A percentile compares a stretch with the other conserved stretches of the same genome.
Conservation (phyloP, 345 rosid genomes). For the Salix viminalis region DNA sequence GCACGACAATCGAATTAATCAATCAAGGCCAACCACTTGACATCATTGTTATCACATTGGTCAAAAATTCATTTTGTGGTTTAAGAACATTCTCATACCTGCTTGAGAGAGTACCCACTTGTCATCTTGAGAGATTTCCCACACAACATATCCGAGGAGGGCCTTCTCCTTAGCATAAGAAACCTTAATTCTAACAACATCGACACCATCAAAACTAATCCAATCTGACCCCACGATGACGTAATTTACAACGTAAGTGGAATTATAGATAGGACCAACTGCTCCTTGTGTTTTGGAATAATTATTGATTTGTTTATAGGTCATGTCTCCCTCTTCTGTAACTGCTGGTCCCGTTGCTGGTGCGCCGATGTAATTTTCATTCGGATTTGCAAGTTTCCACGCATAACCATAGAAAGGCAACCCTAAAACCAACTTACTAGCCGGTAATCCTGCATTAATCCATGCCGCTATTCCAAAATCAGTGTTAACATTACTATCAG, state of each 20-base stretch:
- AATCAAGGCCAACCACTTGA: no score
- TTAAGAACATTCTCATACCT: conserved; percentile 12
- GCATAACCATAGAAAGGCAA: conserved; percentile 33
- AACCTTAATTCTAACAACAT: conserved; percentile 31
- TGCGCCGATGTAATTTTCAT: conserved; percentile 10
- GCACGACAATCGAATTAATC: no score
- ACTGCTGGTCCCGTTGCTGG: conserved; percentile 2
- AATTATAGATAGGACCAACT: conserved; percentile 18
- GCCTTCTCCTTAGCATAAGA: conserved; percentile 34
- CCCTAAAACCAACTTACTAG: conserved; percentile 26
- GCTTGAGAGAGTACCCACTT: conserved; percentile 42
- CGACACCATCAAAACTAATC: conserved; percentile 43
- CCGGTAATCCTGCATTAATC: conserved; percentile 23
- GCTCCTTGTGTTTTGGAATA: conserved; percentile 34
- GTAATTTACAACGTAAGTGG: conserved; percentile 22
- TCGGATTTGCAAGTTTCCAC: conserved; percentile 19
- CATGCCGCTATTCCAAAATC: conserved; percentile 25
- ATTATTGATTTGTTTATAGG: conserved; percentile 19
- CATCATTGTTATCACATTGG: no score
- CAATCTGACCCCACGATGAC: conserved; percentile 15
- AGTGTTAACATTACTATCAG: conserved; percentile 9
- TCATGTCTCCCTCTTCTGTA: conserved; percentile 11
- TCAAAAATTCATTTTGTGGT: neutral
- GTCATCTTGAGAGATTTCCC: conserved; percentile 27
- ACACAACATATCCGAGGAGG: conserved; percentile 37